Evolutionary conservation across 139 green algal genomes (phyloP), one percentile per base, ranked within the genome.

Genomic region (Chlamydomonas sphaeroides): DNA sequence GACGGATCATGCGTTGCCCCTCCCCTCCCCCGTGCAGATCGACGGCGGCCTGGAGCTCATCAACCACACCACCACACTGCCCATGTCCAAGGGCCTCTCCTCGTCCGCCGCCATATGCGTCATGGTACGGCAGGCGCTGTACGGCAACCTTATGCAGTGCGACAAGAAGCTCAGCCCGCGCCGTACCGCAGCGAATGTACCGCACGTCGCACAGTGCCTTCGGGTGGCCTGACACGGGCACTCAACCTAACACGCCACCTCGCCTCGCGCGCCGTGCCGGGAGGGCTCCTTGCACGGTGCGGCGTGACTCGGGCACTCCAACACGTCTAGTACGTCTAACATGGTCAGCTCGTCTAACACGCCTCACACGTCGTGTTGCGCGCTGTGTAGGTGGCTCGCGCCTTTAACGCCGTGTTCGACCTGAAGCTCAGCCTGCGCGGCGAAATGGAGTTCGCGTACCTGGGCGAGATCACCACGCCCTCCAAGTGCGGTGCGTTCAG

Each of bases 41-140:
- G 39, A 62, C 6, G 83, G 57, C 7, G 91, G 93, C 5, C 62
- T 95, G 33, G 61, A 79, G 61, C 69, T 95, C 5, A 62, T 89
- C 67, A 95, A 95, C 88, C 79, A 95, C 78, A 57, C 62, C 26
- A 95, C 90, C 36, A 94, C 88, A 11, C 88, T 96, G 39, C 93
- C 91, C 25, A 85, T 95, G 61, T 86, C 86, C 65, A 95, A 94
- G 74, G 93, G 93, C 2, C 85, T 96, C 39, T 95, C 90, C 33
- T 94, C 89, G 21, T 93, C 87, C 4, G 93, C 93, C 0, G 93
- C 93, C n/a, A 39, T 95, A 14, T 96, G 93, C 67, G 93, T 96
- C 35, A 70, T 95, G 82, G 86, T 95, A 38, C 8, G 80, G 6
- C n/a, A n/a, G 32, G 7, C 5, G 14, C 23, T 39, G 32, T 38